Evolutionary conservation across 2,329 filamentous ascomycete species (phyloP).

Genomic region (Aspergillus phoenicis): DNA sequence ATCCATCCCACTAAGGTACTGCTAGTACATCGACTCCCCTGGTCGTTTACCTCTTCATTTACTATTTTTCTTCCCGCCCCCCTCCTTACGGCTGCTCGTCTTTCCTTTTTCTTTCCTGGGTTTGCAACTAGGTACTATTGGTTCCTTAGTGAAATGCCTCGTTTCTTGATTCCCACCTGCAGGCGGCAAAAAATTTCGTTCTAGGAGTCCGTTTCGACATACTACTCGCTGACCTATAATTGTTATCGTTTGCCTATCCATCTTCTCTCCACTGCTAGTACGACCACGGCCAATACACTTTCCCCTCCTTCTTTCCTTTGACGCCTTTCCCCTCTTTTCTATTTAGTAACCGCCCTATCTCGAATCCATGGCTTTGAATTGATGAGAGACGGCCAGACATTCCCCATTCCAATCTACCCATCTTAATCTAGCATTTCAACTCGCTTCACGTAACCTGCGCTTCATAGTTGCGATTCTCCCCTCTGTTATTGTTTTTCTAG

Average conservation of each 20-base stretch:
- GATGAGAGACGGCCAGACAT: not conserved
- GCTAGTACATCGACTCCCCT: not conserved
- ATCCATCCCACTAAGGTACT: not conserved
- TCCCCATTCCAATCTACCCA: not conserved
- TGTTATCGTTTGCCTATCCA: slow-evolving; percentile 21
- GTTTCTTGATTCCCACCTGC: slow-evolving; percentile 15
- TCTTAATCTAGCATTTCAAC: not conserved
- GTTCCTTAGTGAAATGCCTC: slow-evolving; percentile 10
- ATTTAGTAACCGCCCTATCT: slow-evolving; percentile 1
- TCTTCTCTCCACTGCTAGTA: slow-evolving; percentile 18
- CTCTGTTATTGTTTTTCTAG: not conserved
- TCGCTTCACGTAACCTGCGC: not conserved
- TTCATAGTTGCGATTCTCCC: not conserved
- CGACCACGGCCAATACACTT: slow-evolving; percentile 2
- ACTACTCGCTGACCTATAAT: slow-evolving; percentile 19
- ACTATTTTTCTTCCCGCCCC: slow-evolving; percentile 15
- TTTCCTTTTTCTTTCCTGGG: slow-evolving; percentile 1
- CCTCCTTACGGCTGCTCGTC: slow-evolving; percentile 4
- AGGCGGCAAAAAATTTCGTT: slow-evolving; percentile 19
- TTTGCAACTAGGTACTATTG: slow-evolving; percentile 10
- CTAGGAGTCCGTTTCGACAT: slow-evolving; percentile 16
- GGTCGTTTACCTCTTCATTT: slow-evolving; percentile 11
- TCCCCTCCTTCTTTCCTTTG: slow-evolving; percentile 16
- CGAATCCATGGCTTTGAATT: not conserved
- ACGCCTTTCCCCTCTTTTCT: slow-evolving; percentile 10